Percentiles rank a stretch among this genome's conserved stretches.
These are phyloP conservation scores for Torulaspora gathmanii DNA, from an alignment of 805 yeast species.

Conservation along the genomic window DNA sequence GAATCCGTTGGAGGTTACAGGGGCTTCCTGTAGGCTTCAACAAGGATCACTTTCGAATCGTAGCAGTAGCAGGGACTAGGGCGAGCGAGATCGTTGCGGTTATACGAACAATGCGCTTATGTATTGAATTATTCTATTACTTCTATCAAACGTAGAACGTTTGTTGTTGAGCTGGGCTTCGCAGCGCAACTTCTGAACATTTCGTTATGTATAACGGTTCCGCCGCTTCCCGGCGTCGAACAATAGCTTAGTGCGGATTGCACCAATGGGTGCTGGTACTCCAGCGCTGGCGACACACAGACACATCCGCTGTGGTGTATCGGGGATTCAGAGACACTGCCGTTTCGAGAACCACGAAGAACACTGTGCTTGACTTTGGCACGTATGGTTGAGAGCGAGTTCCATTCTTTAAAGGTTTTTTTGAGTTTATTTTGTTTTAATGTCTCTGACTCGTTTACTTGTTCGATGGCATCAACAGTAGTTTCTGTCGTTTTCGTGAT, in stretches of 20 bases:
- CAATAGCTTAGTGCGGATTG: constrained; percentile 5
- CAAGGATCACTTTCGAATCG: no score
- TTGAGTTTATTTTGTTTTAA: not conserved
- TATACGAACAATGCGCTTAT: constrained; percentile 3
- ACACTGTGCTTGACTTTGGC: constrained; percentile 7
- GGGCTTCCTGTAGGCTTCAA: no score
- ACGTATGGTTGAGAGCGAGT: constrained; percentile 4
- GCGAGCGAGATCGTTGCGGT: no score
- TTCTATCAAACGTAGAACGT: constrained; percentile 9
- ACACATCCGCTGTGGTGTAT: not conserved
- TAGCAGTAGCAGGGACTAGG: no score
- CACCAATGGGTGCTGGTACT: constrained; percentile 1
- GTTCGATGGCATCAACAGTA: not conserved
- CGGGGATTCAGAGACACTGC: not conserved
- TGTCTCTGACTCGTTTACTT: not conserved
- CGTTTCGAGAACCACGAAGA: not conserved
- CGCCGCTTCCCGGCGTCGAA: constrained; percentile 9
- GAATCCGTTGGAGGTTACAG: no score
- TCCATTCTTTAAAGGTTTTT: constrained; percentile 1
- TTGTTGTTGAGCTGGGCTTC: constrained; percentile 11
- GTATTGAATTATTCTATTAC: not conserved
- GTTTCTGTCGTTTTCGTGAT: not conserved
- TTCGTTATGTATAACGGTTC: constrained; percentile 11
- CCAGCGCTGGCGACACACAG: not conserved
- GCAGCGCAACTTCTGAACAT: constrained; percentile 1